Base-by-base conservation (phyloP, 2,329 filamentous ascomycete species). In the Aspergillus sp. region DNA sequence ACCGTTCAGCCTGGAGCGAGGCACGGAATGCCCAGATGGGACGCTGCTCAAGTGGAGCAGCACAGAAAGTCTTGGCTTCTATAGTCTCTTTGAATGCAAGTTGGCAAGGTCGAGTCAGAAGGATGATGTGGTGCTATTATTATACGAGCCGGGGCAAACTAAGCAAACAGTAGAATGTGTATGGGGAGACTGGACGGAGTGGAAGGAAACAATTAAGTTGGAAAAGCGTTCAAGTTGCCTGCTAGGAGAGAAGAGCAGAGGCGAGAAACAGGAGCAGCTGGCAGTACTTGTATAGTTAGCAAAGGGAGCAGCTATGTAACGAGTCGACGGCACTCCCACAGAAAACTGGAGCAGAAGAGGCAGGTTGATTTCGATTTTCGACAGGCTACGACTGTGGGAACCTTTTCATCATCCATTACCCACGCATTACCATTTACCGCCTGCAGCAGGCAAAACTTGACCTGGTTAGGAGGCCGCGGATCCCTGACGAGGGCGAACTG, bases 11-110 rank as follows among this genome's bases (percentile, higher is more conserved):
- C 27, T 30, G 27, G 27, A 27, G 57, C 49, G 45, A 64, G 58
- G 54, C 63, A 59, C 63, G 57, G 57, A 62, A 64, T 63, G 61
- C 61, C 57, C 58, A 64, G 59, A 63, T 57, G 63, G 62, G 65
- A 66, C 64, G 55, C 52, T 64, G 54, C 41, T 54, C 60, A 56
- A 59, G 54, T 61, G 54, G 56, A 57, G 54, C 58, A 61, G 59
- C 51, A 58, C 60, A 64, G 60, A 66, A 64, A 55, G 60, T 55
- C 50, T 59, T 52, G 56, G 53, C 49, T 51, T 51, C 45, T 51
- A 54, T 49, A 61, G 56, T 50, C 51, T 34, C 24, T 55, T 47
- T 57, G 19, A 57, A 51, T 57, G 51, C 45, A 46, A 45, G 47
- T 30, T 5, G 45, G 52, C 22, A 33, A 52, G 48, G 30, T 47